Percentiles rank a stretch among this genome's conserved stretches.
These are phyloP conservation scores for Medicago ruthenica DNA, from an alignment of 306 rosid species.

Conservation along the genomic window DNA sequence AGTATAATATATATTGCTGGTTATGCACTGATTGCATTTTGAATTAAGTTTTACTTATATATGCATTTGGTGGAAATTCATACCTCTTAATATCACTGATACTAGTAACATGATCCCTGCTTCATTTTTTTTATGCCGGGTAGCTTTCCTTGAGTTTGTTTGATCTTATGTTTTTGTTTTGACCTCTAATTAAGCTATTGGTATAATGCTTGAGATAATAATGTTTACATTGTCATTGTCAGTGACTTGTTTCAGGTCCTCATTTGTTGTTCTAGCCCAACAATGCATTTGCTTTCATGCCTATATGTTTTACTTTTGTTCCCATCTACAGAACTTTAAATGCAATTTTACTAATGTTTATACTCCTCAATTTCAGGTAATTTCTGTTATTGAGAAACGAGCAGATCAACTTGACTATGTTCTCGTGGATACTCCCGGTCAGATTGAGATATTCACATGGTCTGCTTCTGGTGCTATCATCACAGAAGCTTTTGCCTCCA, in stretches of 20 bases:
- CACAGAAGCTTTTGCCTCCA: constrained; percentile 98
- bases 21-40: constrained; percentile 4
- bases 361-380: constrained; percentile 61
- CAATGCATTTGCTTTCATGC: neutral
- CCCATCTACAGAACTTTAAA: constrained; percentile 4
- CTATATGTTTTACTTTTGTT: neutral
- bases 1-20: neutral
- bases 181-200: constrained; percentile 17
- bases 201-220: neutral
- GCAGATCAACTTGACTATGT: constrained; percentile 95
- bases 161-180: constrained; percentile 5
- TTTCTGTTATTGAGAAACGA: constrained; percentile 78
- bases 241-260: neutral
- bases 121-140: neutral
- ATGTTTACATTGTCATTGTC: neutral
- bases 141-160: constrained; percentile 3
- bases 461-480: constrained; percentile 97
- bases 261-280: neutral
- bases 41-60: constrained; percentile 1
- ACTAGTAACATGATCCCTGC: neutral
- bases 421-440: constrained; percentile 94
- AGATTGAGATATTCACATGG: constrained; percentile 98
- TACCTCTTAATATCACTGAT: neutral
- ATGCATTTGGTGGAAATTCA: neutral
- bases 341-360: constrained; percentile 17